These are phyloP conservation scores for Monosporascus ibericus DNA, from an alignment of 2,329 filamentous ascomycete species.

Conservation along the genomic window DNA sequence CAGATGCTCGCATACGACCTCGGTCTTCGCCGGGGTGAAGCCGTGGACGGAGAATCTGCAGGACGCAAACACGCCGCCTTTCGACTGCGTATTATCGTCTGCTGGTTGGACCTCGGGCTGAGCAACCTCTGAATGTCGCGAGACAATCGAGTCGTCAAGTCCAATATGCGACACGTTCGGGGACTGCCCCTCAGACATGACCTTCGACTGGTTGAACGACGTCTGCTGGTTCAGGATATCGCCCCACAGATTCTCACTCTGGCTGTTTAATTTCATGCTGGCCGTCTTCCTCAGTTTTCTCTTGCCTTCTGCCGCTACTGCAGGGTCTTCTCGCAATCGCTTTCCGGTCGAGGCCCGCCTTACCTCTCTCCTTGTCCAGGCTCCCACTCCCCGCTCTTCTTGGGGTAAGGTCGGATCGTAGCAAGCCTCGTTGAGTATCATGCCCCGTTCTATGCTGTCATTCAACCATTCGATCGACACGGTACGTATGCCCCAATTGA, in stretches of 20 bases:
- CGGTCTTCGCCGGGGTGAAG: slow-evolving; percentile 47
- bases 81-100: slow-evolving; percentile 4
- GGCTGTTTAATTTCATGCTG: slow-evolving; percentile 73
- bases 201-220: slow-evolving; percentile 21
- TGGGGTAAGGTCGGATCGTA: slow-evolving; percentile 70
- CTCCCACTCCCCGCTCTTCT: slow-evolving; percentile 69
- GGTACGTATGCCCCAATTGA: slow-evolving; percentile 70
- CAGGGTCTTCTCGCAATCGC: slow-evolving; percentile 45
- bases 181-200: slow-evolving; percentile 5
- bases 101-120: slow-evolving; percentile 1
- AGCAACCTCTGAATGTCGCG: slow-evolving; percentile 1
- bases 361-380: slow-evolving; percentile 57
- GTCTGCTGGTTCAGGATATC: slow-evolving; percentile 63
- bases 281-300: slow-evolving; percentile 84
- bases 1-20: slow-evolving; percentile 42
- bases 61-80: slow-evolving; percentile 43
- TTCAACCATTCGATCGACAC: slow-evolving; percentile 81
- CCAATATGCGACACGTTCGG: slow-evolving; percentile 7
- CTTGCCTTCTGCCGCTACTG: slow-evolving; percentile 48
- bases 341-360: slow-evolving; percentile 49
- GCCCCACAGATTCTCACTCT: slow-evolving; percentile 82
- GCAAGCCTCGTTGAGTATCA: slow-evolving; percentile 82
- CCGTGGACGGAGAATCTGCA: slow-evolving; percentile 56
- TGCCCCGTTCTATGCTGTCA: slow-evolving; percentile 76
- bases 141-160: slow-evolving; percentile 1